phyloP scores from a whole-genome alignment of 2,329 filamentous ascomycete species.

The Paecilomyces formosus region DNA sequence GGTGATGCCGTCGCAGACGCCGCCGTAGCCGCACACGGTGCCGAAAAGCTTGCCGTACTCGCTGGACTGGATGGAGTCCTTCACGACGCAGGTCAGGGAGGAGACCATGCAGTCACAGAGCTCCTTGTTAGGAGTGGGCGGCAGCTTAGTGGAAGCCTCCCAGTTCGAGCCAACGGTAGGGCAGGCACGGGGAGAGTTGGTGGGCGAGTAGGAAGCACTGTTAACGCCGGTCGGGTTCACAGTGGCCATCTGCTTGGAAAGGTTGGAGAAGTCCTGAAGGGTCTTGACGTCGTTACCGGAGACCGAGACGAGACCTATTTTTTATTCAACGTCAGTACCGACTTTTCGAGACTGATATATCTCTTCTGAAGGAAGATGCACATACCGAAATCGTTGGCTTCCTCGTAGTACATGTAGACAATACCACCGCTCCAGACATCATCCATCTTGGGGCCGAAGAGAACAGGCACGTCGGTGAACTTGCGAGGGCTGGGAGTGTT shows the following conservation, averaged over 20 bases:
- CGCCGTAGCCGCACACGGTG: constrained; percentile 33
- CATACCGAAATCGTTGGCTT: constrained; percentile 70
- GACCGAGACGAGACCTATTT: constrained; percentile 52
- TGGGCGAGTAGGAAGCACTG: constrained; percentile 62
- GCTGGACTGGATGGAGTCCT: constrained; percentile 48
- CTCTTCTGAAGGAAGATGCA: neutral
- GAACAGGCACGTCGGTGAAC: constrained; percentile 76
- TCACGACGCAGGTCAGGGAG: constrained; percentile 63
- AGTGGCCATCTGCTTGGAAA: constrained; percentile 62
- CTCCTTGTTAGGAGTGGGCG: constrained; percentile 68
- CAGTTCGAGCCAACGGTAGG: constrained; percentile 60
- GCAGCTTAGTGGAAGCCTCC: constrained; percentile 61
- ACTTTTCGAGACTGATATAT: neutral
- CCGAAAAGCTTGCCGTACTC: constrained; percentile 63
- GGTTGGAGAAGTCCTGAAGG: constrained; percentile 65
- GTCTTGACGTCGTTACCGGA: constrained; percentile 56
- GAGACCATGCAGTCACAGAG: constrained; percentile 83
- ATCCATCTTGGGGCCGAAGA: constrained; percentile 77
- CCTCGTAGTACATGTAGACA: constrained; percentile 98
- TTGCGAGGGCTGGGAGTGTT: constrained; percentile 65
- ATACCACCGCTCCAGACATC: constrained; percentile 89
- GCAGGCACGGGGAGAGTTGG: constrained; percentile 66
- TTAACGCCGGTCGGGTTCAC: constrained; percentile 60
- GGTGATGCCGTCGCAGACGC: constrained; percentile 32
- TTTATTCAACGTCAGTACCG: neutral